Evolutionary conservation across 2,329 filamentous ascomycete genomes (phyloP).

Genomic region (Periconia sp.): DNA sequence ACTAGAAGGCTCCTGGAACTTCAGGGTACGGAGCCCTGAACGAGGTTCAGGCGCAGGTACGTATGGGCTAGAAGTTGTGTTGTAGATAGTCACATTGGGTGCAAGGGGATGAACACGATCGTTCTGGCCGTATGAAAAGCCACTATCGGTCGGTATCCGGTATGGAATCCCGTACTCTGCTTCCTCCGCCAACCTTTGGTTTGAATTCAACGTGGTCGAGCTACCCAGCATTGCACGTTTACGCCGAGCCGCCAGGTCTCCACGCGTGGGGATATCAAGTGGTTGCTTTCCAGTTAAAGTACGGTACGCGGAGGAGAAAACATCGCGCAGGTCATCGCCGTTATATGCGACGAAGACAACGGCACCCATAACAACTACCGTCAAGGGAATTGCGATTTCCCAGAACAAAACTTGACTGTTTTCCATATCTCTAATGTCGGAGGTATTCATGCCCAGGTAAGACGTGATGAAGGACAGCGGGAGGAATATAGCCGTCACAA

Average conservation of each 20-base stretch:
- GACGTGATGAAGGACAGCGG: conserved; percentile 48
- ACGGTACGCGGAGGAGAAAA: conserved; percentile 11
- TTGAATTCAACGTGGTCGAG: conserved; percentile 14
- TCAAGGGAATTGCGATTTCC: conserved; percentile 35
- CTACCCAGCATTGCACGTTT: conserved; percentile 15
- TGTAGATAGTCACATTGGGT: background rate
- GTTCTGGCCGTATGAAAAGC: background rate
- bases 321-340: conserved; percentile 27
- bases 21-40: no score
- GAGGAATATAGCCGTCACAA: conserved; percentile 49
- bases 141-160: conserved; percentile 4
- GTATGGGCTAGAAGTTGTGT: no score
- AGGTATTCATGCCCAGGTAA: conserved; percentile 47
- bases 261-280: conserved; percentile 12
- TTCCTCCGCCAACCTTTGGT: conserved; percentile 20
- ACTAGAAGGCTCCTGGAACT: no score
- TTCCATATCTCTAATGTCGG: conserved; percentile 46
- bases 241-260: conserved; percentile 27
- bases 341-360: conserved; percentile 33
- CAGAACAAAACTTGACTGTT: conserved; percentile 45
- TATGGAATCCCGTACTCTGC: conserved; percentile 24
- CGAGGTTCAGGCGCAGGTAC: no score
- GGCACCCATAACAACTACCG: conserved; percentile 23
- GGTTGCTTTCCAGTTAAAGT: conserved; percentile 21
- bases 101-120: background rate